Evolutionary conservation across 139 green algal genomes (phyloP).

Genomic region (Micractinium sp.): DNA sequence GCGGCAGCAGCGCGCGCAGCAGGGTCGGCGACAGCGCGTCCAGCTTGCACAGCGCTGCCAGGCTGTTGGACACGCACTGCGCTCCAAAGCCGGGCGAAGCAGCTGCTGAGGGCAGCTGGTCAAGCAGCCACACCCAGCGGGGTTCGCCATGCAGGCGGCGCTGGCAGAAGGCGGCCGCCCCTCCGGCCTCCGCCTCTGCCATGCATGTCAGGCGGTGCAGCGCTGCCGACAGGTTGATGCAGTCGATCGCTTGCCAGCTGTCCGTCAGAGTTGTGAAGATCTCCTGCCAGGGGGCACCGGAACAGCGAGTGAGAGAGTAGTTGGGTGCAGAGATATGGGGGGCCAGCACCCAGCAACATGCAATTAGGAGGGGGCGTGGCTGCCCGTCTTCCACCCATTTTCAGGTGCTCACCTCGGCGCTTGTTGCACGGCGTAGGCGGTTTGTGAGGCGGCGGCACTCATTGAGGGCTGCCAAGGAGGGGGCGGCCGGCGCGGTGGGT

Average conservation of each 20-base stretch:
- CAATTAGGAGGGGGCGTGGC: too few relatives aligned
- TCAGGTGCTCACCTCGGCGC: not conserved
- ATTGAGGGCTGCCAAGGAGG: not conserved
- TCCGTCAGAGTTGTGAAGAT: not conserved
- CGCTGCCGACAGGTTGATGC: slow-evolving; percentile 3
- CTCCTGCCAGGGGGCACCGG: slow-evolving; percentile 3
- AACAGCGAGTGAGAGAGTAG: not conserved
- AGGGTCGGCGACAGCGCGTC: not conserved
- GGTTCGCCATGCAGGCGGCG: not conserved
- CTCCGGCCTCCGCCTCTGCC: not conserved
- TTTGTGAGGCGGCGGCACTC: not conserved
- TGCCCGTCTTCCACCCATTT: not conserved
- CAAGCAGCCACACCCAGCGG: slow-evolving; percentile 12
- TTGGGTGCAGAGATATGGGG: not conserved
- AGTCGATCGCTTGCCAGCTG: slow-evolving; percentile 10
- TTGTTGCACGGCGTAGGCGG: not conserved
- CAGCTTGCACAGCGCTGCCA: slow-evolving; percentile 15
- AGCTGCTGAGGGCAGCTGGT: not conserved
- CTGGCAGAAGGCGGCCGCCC: not conserved
- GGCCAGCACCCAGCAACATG: too few relatives aligned
- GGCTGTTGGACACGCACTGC: not conserved
- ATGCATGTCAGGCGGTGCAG: not conserved
- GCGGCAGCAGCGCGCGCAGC: slow-evolving; percentile 1
- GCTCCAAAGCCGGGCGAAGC: not conserved
- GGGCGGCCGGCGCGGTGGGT: not conserved